Base-by-base conservation (phyloP, 106 monocot species). In the Platanthera zijinensis region DNA sequence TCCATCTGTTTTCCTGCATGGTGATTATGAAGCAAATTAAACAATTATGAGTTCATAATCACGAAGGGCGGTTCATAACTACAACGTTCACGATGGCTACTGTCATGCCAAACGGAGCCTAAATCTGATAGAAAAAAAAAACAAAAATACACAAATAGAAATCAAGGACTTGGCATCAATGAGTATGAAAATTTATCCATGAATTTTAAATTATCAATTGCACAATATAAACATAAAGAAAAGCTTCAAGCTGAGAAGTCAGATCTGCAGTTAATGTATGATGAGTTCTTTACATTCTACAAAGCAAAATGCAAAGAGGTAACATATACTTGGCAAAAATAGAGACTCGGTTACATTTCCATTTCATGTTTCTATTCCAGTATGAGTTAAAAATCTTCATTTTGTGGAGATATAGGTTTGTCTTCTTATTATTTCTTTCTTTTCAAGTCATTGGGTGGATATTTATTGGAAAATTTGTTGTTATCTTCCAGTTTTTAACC, bases 241-340 rank as follows among this genome's bases (percentile, higher is more conserved):
- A 96, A 87, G 57, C 88, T 96, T 75, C 81, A 90, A 71, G 95
- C 88, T 64, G 95, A 96, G 84, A 96, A 90, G 77, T 82, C 87
- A 69, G 92, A 90, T 77, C 70, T 96, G 81, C 88, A 96, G 70
- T 77, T 88, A 46, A 92, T 90, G 84, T 92, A 92, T 80, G 89
- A 92, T 49, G 80, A 96, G 61, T 88, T 96, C 32, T 79, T 89
- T 18, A 67, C 59, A 48, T 73, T 80, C 62, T 90, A 96, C 79
- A 82, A 67, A 78, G 89, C 89, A 72, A 87, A 82, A 77, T 90
- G 87, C 81, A 82, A 80, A 80, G 73, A 85, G 90, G 95, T 96
- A 82, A 57, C 50, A 2, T 51, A 19, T n/a, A 50, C 48, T 71
- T 4, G 39, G 39, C 39, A n/a, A 49, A 71, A 71, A n/a, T 39